phyloP scores from a whole-genome alignment of 148 eudicot genomes.

The Diospyros kaki region DNA sequence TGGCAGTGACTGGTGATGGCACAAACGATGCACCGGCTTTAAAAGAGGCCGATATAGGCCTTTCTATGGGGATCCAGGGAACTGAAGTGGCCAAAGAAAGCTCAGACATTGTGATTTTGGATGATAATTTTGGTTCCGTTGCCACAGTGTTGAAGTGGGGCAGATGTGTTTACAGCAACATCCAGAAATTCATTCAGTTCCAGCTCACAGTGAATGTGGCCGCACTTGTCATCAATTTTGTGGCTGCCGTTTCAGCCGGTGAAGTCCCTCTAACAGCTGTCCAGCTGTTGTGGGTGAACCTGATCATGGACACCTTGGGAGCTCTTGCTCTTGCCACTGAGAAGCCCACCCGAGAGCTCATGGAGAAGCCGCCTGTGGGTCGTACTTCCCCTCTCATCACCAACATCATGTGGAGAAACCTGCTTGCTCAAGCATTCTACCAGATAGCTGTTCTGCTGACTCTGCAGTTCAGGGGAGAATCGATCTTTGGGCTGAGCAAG shows the following conservation, averaged over 20 bases:
- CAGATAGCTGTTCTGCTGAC: slow-evolving; percentile 12
- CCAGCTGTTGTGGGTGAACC: slow-evolving; percentile 17
- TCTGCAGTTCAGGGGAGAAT: slow-evolving; percentile 16
- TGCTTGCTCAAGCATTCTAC: slow-evolving; percentile 14
- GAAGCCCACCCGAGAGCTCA: slow-evolving; percentile 17
- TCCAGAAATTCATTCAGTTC: slow-evolving; percentile 17
- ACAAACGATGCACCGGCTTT: slow-evolving; percentile 21
- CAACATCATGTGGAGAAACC: slow-evolving; percentile 23
- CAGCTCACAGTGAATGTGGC: slow-evolving; percentile 18
- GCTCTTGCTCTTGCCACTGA: slow-evolving; percentile 20
- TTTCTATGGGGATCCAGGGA: slow-evolving; percentile 22
- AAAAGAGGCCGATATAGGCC: slow-evolving; percentile 21
- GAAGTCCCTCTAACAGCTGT: slow-evolving; percentile 16
- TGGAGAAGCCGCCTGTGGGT: slow-evolving; percentile 16
- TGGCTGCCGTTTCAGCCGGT: slow-evolving; percentile 12
- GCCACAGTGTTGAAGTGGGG: slow-evolving; percentile 16
- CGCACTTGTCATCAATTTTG: slow-evolving; percentile 12
- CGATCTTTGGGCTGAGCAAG: slow-evolving; percentile 3
- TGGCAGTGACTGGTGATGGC: slow-evolving; percentile 19
- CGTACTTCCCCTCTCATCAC: slow-evolving; percentile 14
- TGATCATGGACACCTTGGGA: slow-evolving; percentile 22
- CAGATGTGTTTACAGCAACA: slow-evolving; percentile 14
- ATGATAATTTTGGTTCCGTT: slow-evolving; percentile 18
- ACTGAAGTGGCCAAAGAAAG: slow-evolving; percentile 22
- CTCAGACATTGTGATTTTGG: slow-evolving; percentile 22